Evolutionary conservation across 192 early-diverging fungal genomes (phyloP), one percentile per base, ranked within the genome.

Genomic region (Podila epigama): DNA sequence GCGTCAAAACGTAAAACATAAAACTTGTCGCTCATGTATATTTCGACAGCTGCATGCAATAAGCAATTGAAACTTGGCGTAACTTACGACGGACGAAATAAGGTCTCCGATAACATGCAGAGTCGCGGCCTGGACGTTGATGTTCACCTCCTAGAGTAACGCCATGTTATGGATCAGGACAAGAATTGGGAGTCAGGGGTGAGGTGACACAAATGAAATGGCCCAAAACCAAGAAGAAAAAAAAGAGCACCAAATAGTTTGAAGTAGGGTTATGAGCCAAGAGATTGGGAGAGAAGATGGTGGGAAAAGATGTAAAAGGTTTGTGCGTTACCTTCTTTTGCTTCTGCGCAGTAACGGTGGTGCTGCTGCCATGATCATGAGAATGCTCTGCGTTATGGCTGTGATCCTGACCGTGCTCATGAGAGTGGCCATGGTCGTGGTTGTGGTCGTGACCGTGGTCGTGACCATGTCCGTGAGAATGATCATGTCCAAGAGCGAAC

Each of bases 51-150:
- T 25, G 15, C 12, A n/a, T 11, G 11, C 25, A 27, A 59, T 29
- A 16, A 33, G 31, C 9, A 25, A 15, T 57, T 20, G 11, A 34
- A 22, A 16, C 18, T 34, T n/a, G 4, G 27, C 28, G 44, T 16
- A 33, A 75, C 70, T 20, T 75, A 75, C 71, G 27, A 94, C 79
- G 33, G 92, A 94, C 2, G 87, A 87, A 32, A 95, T 80, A 33
- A 95, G 80, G 75, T 95, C 93, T 16, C 92, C 92, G 50, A 95
- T 81, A 32, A 94, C 93, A 71, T 95, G 93, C 42, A 95, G 69
- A 2, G 87, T 84, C 0, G 93, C 93, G 8, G 93, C 85, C 39
- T 86, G 82, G 37, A 92, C 75, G 72, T 95, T 90, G 58, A 90
- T 86, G 70, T 89, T 91, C 31, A 62, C 44, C 61, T 87, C 85